A percentile compares a stretch with the other conserved stretches of the same genome.
phyloP scores from a whole-genome alignment of 305 asterid species.

The Rubia tinctorum region DNA sequence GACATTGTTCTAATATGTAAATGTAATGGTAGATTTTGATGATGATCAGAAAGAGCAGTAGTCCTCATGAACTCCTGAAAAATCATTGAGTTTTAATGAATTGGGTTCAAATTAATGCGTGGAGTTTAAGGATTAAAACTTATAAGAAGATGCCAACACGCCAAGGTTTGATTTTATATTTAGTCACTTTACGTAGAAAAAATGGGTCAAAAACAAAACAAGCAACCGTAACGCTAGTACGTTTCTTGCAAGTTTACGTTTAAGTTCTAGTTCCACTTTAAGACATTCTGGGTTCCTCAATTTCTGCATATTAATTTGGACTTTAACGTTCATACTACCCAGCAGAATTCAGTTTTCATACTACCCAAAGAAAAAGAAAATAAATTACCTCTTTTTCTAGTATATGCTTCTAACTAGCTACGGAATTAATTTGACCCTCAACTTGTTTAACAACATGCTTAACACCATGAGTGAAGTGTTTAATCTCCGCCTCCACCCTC shows the following conservation, averaged over 20 bases:
- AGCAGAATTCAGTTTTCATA: no score
- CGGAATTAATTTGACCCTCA: no score
- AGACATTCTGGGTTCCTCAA: neutral
- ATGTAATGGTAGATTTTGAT: neutral
- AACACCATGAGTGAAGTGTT: no score
- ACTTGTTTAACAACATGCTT: no score
- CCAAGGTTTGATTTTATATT: slow-evolving; percentile 40
- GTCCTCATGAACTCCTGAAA: neutral
- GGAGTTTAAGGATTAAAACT: neutral
- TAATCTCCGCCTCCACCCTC: no score
- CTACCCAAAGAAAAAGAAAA: no score
- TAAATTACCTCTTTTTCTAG: no score
- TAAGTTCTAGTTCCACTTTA: neutral
- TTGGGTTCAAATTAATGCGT: neutral
- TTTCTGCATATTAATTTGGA: neutral
- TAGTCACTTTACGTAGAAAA: slow-evolving; percentile 5
- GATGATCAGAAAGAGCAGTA: neutral
- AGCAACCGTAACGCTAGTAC: slow-evolving; percentile 21
- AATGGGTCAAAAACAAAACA: slow-evolving; percentile 11
- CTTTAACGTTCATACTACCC: no score
- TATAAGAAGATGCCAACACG: slow-evolving; percentile 35
- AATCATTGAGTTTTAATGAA: neutral
- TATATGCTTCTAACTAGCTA: no score
- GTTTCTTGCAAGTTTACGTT: slow-evolving; percentile 41
- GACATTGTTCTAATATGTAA: neutral